Evolutionary conservation across 305 asterid genomes (phyloP).

Genomic region (Solanum hybrid): DNA sequence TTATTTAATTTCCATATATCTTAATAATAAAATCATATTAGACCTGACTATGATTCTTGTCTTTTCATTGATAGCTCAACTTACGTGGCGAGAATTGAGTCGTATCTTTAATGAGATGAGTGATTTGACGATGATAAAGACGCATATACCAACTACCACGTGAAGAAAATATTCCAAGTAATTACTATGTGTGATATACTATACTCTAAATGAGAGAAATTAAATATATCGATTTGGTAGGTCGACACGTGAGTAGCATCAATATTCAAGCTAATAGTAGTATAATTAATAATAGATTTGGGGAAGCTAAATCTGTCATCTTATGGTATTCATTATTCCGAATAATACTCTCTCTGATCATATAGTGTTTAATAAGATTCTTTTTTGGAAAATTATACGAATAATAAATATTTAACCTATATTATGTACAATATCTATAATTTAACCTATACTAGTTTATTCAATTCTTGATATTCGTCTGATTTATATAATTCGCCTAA

Average conservation of each 20-base stretch:
- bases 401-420: too few relatives aligned
- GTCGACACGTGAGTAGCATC: background rate
- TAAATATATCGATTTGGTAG: background rate
- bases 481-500: too few relatives aligned
- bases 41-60: background rate
- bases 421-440: too few relatives aligned
- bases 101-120: background rate
- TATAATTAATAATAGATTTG: background rate
- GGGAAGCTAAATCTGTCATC: background rate
- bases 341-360: background rate
- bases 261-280: background rate
- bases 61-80: background rate
- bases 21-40: background rate
- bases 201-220: background rate
- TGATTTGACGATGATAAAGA: background rate
- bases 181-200: background rate
- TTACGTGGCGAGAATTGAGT: background rate
- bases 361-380: background rate
- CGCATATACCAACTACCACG: background rate
- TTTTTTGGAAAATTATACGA: too few relatives aligned
- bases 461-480: fast-evolving
- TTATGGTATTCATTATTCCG: background rate
- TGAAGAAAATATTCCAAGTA: background rate
- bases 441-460: too few relatives aligned
- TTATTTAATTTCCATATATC: too few relatives aligned